Evolutionary conservation across 805 yeast species (phyloP).

Genomic region (Cyberlindnera euphorbiiphila): DNA sequence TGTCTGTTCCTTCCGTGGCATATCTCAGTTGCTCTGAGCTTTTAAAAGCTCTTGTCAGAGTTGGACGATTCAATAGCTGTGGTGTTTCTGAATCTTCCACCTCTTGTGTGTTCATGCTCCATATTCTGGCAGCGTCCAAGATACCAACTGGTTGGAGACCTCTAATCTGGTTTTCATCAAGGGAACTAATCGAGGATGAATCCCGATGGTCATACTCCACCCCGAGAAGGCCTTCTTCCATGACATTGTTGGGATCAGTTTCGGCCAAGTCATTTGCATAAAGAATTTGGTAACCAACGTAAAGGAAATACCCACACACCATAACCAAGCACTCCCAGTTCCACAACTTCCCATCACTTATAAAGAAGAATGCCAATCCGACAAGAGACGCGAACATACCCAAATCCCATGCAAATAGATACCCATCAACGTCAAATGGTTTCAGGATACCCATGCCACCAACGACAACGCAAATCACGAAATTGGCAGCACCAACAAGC

Average conservation of each 20-base stretch:
- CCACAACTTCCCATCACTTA: constrained; percentile 52
- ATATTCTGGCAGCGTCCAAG: constrained; percentile 36
- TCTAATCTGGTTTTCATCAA: constrained; percentile 21
- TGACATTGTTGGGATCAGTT: constrained; percentile 2
- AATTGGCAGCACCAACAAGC: constrained; percentile 84
- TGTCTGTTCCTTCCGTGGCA: not conserved
- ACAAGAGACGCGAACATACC: constrained; percentile 51
- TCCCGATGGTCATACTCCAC: not conserved
- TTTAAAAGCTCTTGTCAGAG: constrained; percentile 1
- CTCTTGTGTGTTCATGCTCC: constrained; percentile 9
- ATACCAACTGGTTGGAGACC: constrained; percentile 33
- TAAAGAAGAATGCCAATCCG: constrained; percentile 44
- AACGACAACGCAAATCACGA: constrained; percentile 72
- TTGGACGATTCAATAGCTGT: constrained; percentile 1
- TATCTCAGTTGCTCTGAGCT: constrained; percentile 4
- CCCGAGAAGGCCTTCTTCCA: constrained; percentile 3
- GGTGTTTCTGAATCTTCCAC: not conserved
- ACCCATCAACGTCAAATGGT: constrained; percentile 57
- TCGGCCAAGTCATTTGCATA: constrained; percentile 37
- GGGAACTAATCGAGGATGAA: constrained; percentile 10
- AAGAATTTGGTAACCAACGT: constrained; percentile 46
- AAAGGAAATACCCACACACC: constrained; percentile 51
- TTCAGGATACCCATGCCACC: constrained; percentile 71
- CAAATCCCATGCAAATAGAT: constrained; percentile 57
- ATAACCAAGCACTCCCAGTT: constrained; percentile 54